Evolutionary conservation across 1,139 yeast species (phyloP).

Genomic region (Lodderomyces theae): DNA sequence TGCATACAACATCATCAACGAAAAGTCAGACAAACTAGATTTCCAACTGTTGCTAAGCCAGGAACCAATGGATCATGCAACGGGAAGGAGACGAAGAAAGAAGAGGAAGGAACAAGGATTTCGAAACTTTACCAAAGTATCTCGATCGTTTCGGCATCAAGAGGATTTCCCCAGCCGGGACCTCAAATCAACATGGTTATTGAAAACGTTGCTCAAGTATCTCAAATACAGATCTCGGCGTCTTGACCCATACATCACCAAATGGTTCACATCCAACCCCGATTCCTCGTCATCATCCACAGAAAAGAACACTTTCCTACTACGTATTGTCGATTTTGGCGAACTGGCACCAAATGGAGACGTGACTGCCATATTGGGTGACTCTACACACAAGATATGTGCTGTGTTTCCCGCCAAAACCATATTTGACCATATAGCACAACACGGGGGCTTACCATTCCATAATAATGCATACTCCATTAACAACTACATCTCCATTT

Average conservation of each 20-base stretch:
- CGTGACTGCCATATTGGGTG: conserved; percentile 1
- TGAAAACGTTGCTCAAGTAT: not conserved
- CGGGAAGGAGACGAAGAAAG: not conserved
- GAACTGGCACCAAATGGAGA: not conserved
- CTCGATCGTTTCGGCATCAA: not conserved
- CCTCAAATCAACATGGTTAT: conserved; percentile 1
- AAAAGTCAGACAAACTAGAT: conserved; percentile 3
- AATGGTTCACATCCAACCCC: conserved; percentile 2
- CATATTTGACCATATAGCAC: not conserved
- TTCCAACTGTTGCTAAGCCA: not conserved
- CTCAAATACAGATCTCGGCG: not conserved
- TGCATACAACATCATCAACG: not conserved
- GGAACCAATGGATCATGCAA: no score
- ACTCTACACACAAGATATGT: conserved; percentile 3
- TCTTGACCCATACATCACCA: conserved; percentile 1
- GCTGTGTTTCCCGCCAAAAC: conserved; percentile 1
- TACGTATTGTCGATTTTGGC: conserved; percentile 7
- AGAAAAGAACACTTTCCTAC: not conserved
- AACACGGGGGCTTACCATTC: not conserved
- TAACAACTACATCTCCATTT: conserved; percentile 1
- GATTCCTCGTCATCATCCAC: no score
- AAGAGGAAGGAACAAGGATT: not conserved
- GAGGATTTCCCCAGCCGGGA: not conserved
- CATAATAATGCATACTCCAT: not conserved
- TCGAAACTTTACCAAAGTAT: not conserved